These are phyloP conservation scores for Pelargonium nanum DNA, from an alignment of 345 rosid genomes.

Conservation along the genomic window DNA sequence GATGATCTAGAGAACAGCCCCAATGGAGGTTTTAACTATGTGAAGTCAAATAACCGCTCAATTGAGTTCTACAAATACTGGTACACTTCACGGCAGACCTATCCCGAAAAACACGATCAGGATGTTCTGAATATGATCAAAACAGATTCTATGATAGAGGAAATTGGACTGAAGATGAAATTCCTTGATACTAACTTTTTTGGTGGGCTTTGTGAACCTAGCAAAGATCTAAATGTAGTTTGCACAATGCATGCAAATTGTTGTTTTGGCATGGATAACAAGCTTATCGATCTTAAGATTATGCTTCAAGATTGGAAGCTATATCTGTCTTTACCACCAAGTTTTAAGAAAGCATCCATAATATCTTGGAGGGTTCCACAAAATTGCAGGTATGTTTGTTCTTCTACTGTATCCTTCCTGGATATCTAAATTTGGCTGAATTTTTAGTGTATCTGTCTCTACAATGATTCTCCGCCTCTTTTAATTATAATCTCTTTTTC, in stretches of 20 bases:
- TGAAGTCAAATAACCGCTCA: constrained; percentile 59
- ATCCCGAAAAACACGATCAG: constrained; percentile 64
- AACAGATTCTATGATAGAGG: constrained; percentile 30
- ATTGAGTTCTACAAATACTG: constrained; percentile 71
- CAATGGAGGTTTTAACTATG: constrained; percentile 68
- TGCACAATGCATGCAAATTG: constrained; percentile 91
- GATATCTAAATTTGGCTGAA: background rate
- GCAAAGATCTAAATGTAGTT: constrained; percentile 59
- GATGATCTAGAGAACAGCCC: constrained; percentile 43
- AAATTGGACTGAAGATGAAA: constrained; percentile 48
- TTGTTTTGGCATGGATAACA: constrained; percentile 64
- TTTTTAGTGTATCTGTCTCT: background rate
- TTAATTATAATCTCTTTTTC: background rate
- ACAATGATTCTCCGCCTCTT: constrained; percentile 1
- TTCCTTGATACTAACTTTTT: constrained; percentile 67
- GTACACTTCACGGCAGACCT: constrained; percentile 48
- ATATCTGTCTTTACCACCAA: constrained; percentile 46
- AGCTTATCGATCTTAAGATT: constrained; percentile 63
- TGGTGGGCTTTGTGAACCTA: constrained; percentile 84
- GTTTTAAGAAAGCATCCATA: constrained; percentile 27
- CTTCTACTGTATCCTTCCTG: background rate
- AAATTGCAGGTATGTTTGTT: constrained; percentile 56
- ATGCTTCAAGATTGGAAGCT: constrained; percentile 76
- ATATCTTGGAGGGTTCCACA: constrained; percentile 66
- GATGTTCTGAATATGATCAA: constrained; percentile 68